Conservation (phyloP, 768 basidiomycete species). For the Pleurotus salmoneostramineus region DNA sequence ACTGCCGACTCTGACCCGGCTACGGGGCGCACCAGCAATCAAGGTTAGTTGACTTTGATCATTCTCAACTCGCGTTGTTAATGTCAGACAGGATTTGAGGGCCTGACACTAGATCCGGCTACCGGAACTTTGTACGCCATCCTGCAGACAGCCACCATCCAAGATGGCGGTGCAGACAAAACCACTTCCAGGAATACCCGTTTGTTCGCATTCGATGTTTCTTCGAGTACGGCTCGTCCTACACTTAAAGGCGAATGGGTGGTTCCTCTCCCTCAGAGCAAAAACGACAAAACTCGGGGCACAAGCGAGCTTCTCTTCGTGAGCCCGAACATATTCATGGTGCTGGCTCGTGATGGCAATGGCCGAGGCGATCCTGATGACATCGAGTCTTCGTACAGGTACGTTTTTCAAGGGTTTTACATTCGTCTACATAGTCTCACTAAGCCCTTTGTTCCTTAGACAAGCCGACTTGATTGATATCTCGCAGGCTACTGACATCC, state of each 20-base stretch:
- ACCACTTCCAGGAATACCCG: slow-evolving; percentile 49
- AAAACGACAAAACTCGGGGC: slow-evolving; percentile 44
- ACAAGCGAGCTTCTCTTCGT: slow-evolving; percentile 60
- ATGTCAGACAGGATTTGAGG: slow-evolving; percentile 46
- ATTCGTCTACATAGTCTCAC: not conserved
- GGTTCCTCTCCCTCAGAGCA: slow-evolving; percentile 51
- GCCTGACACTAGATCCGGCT: slow-evolving; percentile 45
- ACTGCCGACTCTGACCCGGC: slow-evolving; percentile 42
- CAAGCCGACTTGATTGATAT: slow-evolving; percentile 60
- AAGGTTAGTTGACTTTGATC: slow-evolving; percentile 30
- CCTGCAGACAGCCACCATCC: slow-evolving; percentile 59
- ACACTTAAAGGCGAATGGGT: slow-evolving; percentile 53
- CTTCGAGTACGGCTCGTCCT: slow-evolving; percentile 24
- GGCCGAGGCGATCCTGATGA: slow-evolving; percentile 48
- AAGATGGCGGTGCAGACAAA: slow-evolving; percentile 54
- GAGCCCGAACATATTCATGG: slow-evolving; percentile 48
- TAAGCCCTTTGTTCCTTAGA: slow-evolving; percentile 23
- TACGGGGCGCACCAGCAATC: slow-evolving; percentile 53
- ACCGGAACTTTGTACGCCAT: slow-evolving; percentile 54
- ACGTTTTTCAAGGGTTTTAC: slow-evolving; percentile 10
- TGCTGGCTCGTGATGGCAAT: slow-evolving; percentile 55
- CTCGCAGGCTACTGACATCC: slow-evolving; percentile 56
- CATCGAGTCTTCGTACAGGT: slow-evolving; percentile 52
- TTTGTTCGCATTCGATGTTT: slow-evolving; percentile 52
- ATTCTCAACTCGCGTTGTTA: not conserved